Base-by-base conservation (phyloP, 176 grass and related monocot species). In the Ananas comosus region DNA sequence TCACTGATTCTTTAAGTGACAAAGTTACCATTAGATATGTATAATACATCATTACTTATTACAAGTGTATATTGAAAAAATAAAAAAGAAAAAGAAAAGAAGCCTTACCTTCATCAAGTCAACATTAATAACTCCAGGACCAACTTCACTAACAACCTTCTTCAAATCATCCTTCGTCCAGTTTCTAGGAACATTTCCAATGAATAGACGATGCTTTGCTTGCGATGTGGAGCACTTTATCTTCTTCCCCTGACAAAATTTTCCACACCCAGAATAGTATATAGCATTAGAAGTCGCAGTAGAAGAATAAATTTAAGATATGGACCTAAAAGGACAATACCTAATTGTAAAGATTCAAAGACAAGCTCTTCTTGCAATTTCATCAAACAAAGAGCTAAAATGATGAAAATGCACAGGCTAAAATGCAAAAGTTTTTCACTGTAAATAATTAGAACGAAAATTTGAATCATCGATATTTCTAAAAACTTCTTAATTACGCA, bases 191-290 rank as follows among this genome's bases (percentile, higher is more conserved):
- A 97, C 25, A 90, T 97, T 87, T 53, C 94, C 94, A 80, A 97
- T 85, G 64, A 97, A 97, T 42, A 97, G 72, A 74, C 79, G 83
- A 83, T 97, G 83, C 69, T 92, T 97, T 63, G 84, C 85, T 74
- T 92, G 86, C 12, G 89, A 90, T 14, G 86, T 71, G 12, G 93
- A 88, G 70, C 85, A 81, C 28, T 51, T 97, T 80, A 97, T 80
- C 47, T 73, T 85, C 29, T 85, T 97, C 64, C 82, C 89, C 86
- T 92, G 16, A 42, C 56, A 3, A 61, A 61, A 61, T 4, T 18
- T 61, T 61, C n/a, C 5, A 16, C 13, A 18, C 17, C 56, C 56
- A 61, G 16, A 22, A 61, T 61, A 19, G 5, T 18, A 61, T 61
- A 18, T 19, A 22, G 56, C 56, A 61, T 19, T 9, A 61, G 56